These are phyloP conservation scores for Hydnomerulius pinastri DNA, from an alignment of 768 basidiomycete genomes.

Conservation along the genomic window DNA sequence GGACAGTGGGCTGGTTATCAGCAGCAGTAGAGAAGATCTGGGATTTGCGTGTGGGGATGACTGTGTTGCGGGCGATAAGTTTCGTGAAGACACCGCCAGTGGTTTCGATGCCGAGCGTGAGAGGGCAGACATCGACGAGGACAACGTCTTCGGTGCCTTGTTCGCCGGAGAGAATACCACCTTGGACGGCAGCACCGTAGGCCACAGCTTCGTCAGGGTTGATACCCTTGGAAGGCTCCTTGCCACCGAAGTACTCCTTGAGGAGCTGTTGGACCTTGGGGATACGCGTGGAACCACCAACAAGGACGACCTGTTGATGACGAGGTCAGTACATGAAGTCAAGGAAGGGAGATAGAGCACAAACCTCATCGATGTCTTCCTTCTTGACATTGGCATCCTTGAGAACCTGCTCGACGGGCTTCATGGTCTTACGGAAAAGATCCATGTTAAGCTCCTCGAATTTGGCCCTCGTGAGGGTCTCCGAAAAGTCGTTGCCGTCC, in stretches of 20 bases:
- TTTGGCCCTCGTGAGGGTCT: conserved; percentile 96
- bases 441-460: conserved; percentile 99
- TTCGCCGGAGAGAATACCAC: conserved; percentile 95
- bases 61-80: conserved; percentile 96
- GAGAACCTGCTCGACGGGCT: conserved; percentile 97
- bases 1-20: conserved; percentile 91
- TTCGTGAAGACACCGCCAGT: conserved; percentile 98
- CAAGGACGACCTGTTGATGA: conserved; percentile 68
- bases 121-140: conserved; percentile 94
- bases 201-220: conserved; percentile 99
- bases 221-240: conserved; percentile 97
- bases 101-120: conserved; percentile 99
- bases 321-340: neutral
- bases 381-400: conserved; percentile 99
- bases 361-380: conserved; percentile 89
- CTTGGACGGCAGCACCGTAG: conserved; percentile 98
- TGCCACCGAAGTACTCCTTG: conserved; percentile 95
- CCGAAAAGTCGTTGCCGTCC: conserved; percentile 95
- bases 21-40: conserved; percentile 91
- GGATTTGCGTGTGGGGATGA: conserved; percentile 96
- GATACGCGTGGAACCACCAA: conserved; percentile 98
- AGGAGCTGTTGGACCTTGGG: conserved; percentile 99
- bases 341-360: conserved; percentile 11
- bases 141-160: conserved; percentile 88
- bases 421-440: conserved; percentile 99